Percentiles rank a stretch among this genome's conserved stretches.
phyloP scores from a whole-genome alignment of 1,284 basidiomycete genomes.

The Cerioporus squamosus region DNA sequence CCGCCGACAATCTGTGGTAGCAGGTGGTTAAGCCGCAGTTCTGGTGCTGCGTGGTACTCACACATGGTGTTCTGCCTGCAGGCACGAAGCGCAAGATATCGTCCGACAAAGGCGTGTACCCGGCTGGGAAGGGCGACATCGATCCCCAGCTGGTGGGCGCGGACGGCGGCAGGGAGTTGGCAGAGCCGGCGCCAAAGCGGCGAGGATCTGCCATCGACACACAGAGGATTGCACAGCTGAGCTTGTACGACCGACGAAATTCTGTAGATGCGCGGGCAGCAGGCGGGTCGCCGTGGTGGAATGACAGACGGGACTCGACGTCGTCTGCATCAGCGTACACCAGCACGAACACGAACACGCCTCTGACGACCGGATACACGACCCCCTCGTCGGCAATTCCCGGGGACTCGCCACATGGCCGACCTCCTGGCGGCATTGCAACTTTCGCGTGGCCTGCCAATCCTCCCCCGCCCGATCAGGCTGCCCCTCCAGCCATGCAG shows the following conservation, averaged over 20 bases:
- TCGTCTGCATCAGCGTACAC: constrained; percentile 68
- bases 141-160: constrained; percentile 73
- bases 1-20: constrained; percentile 47
- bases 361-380: constrained; percentile 48
- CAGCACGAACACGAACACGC: constrained; percentile 57
- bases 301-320: constrained; percentile 73
- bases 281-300: constrained; percentile 53
- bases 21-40: constrained; percentile 26
- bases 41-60: constrained; percentile 25
- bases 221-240: constrained; percentile 69
- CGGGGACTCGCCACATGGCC: constrained; percentile 66
- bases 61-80: constrained; percentile 44
- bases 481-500: constrained; percentile 38
- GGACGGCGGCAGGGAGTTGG: constrained; percentile 63
- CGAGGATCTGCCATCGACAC: constrained; percentile 80
- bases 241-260: constrained; percentile 74
- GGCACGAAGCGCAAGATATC: constrained; percentile 85
- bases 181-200: constrained; percentile 76
- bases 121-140: constrained; percentile 58
- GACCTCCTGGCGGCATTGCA: constrained; percentile 63
- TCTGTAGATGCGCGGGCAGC: constrained; percentile 67
- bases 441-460: constrained; percentile 73
- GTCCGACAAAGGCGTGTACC: constrained; percentile 56
- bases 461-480: constrained; percentile 44
- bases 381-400: constrained; percentile 62